phyloP scores from a whole-genome alignment of 2,329 filamentous ascomycete species.

The Diaporthe ilicicola region DNA sequence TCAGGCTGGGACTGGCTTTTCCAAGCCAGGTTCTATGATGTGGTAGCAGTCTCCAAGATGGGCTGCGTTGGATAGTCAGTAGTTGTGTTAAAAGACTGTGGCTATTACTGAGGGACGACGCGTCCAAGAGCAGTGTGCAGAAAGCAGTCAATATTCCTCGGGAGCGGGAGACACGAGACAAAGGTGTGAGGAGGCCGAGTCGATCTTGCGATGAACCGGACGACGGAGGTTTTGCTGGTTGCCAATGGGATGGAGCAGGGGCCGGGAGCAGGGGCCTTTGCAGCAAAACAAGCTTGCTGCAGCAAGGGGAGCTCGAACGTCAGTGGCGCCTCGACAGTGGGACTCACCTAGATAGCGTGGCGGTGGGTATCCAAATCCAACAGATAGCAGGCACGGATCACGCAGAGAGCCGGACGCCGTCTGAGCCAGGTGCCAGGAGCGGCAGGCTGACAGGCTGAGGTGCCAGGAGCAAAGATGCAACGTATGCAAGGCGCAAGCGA shows the following conservation, averaged over 20 bases:
- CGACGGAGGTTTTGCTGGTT: conserved; percentile 13
- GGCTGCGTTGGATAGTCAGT: background rate
- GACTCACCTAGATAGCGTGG: background rate
- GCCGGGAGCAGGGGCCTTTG: background rate
- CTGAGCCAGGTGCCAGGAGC: background rate
- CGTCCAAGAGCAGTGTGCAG: background rate
- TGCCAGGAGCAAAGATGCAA: background rate
- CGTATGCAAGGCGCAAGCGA: background rate
- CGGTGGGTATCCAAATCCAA: background rate
- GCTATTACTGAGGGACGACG: background rate
- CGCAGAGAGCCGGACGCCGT: conserved; percentile 2
- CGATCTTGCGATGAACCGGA: conserved; percentile 26
- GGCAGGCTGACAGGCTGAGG: no score
- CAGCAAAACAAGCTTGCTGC: conserved; percentile 30
- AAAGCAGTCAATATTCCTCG: background rate
- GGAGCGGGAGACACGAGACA: conserved; percentile 7
- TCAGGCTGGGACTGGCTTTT: background rate
- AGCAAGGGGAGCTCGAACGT: conserved; percentile 30
- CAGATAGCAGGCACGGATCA: conserved; percentile 2
- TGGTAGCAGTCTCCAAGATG: background rate
- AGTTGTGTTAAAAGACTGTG: background rate
- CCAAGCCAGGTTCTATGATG: background rate
- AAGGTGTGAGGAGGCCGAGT: conserved; percentile 9
- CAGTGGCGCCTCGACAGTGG: conserved; percentile 30
- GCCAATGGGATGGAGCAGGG: conserved; percentile 15